Conservation (phyloP, 2,329 filamentous ascomycete species). For the Pyrenophora seminiperda region DNA sequence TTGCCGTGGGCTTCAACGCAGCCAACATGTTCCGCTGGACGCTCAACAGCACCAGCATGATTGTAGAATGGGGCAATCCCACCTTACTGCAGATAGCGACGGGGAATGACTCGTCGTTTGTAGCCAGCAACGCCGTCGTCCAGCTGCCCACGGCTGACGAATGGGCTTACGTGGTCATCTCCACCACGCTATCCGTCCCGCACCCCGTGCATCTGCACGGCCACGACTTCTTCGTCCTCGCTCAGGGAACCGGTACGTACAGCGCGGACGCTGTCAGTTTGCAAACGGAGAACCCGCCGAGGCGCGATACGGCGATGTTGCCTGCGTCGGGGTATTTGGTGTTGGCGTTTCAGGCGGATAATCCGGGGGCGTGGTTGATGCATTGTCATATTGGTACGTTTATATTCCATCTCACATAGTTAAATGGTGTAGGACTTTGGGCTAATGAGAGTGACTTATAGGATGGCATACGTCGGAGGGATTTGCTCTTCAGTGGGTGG, state of each 20-base stretch:
- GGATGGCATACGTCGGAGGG: slow-evolving; percentile 44
- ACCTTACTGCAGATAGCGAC: slow-evolving; percentile 46
- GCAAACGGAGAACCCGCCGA: slow-evolving; percentile 39
- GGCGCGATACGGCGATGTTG: slow-evolving; percentile 42
- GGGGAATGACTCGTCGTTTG: slow-evolving; percentile 41
- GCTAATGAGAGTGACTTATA: no score
- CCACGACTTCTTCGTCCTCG: slow-evolving; percentile 43
- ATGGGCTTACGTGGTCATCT: slow-evolving; percentile 51
- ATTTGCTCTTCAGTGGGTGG: slow-evolving; percentile 43
- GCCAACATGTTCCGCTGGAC: slow-evolving; percentile 51
- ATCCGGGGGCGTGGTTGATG: slow-evolving; percentile 47
- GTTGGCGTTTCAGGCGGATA: slow-evolving; percentile 45
- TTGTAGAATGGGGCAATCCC: slow-evolving; percentile 47
- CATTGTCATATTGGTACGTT: slow-evolving; percentile 46
- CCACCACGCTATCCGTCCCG: slow-evolving; percentile 43
- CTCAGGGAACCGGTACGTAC: slow-evolving; percentile 35
- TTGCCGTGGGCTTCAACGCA: slow-evolving; percentile 37
- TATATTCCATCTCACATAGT: no score
- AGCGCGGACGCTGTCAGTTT: slow-evolving; percentile 15
- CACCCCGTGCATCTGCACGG: slow-evolving; percentile 43
- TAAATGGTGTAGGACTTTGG: no score
- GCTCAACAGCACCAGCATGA: slow-evolving; percentile 48
- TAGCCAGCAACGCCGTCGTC: slow-evolving; percentile 37
- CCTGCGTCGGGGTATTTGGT: slow-evolving; percentile 41
- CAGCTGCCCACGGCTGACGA: slow-evolving; percentile 31